Evolutionary conservation across 1,139 yeast genomes (phyloP).

Genomic region (Lodderomyces pseudojiufengensis): DNA sequence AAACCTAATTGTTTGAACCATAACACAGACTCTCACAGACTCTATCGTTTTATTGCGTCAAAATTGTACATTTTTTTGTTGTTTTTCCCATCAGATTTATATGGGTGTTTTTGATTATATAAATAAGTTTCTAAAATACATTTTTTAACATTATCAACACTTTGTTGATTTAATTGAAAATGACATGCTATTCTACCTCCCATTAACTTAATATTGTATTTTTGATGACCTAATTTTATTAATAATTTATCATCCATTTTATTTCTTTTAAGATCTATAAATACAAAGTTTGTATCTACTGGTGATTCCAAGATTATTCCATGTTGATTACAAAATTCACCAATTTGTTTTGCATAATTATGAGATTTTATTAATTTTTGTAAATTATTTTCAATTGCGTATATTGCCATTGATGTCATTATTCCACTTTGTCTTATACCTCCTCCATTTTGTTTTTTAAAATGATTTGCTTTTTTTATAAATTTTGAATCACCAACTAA

Average conservation of each 20-base stretch:
- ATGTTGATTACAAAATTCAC: conserved; percentile 49
- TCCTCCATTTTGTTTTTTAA: conserved; percentile 93
- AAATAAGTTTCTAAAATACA: conserved; percentile 59
- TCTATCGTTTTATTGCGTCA: conserved; percentile 19
- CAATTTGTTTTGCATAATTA: conserved; percentile 63
- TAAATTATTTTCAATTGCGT: conserved; percentile 75
- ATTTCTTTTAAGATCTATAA: conserved; percentile 60
- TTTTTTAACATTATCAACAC: conserved; percentile 61
- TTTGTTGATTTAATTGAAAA: conserved; percentile 66
- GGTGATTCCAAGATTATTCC: conserved; percentile 63
- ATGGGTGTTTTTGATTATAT: conserved; percentile 32
- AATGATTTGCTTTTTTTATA: conserved; percentile 75
- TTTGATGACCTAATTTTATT: conserved; percentile 48
- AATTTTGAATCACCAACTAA: conserved; percentile 65
- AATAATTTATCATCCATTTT: conserved; percentile 58
- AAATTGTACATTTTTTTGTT: conserved; percentile 33
- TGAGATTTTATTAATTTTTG: conserved; percentile 60
- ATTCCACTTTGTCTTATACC: conserved; percentile 90
- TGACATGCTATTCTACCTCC: conserved; percentile 84
- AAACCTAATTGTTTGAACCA: no score
- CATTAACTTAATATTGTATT: conserved; percentile 62
- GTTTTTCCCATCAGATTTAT: conserved; percentile 18
- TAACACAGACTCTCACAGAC: no score
- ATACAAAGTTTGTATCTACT: conserved; percentile 83
- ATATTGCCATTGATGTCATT: conserved; percentile 75